Base-by-base conservation (phyloP, 2,329 filamentous ascomycete species). In the Cordyceps javanica region DNA sequence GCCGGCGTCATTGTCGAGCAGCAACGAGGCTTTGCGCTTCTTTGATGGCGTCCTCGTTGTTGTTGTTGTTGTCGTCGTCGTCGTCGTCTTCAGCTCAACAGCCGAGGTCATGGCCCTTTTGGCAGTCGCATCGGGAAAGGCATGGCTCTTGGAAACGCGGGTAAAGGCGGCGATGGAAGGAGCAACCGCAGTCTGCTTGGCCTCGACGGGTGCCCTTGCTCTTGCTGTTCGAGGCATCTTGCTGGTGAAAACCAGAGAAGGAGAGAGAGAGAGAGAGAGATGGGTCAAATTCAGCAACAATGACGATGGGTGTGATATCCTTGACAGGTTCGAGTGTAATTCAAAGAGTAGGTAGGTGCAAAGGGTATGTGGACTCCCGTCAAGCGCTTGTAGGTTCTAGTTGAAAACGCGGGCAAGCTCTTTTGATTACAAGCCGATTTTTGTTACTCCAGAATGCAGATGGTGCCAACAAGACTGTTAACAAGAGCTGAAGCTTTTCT, bases 61-160 rank as follows among this genome's bases (percentile, higher is more conserved):
- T 21, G 36, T 26, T 39, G 41, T 34, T 16, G 42, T 30, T 11
- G 38, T n/a, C 26, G 38, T 58, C 11, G 56, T 44, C 11, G 38
- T 45, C 16, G 54, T 11, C 26, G 36, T 26, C 32, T 32, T 34
- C 45, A 30, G 32, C 49, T 36, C 55, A 23, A 41, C 14, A 2
- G 36, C n/a, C 1, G 26, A 32, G 36, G 48, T 32, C 7, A 42
- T 21, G 34, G 30, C 44, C 16, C 44, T 54, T 44, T 55, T 59
- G 44, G 50, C 50, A 41, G 32, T 21, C n/a, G 58, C 41, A 44
- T 67, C 66, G 16, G 60, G 59, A 21, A 65, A 61, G 19, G 60
- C 57, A 21, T 68, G 63, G 23, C 65, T 64, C 68, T 82, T 82
- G 34, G 77, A 79, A 49, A 81, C 68, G 55, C 77, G 78, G 46